A percentile compares a stretch with the other conserved stretches of the same genome.
These are phyloP conservation scores for Nannochloris sp. DNA, from an alignment of 139 green algal genomes.

Conservation along the genomic window DNA sequence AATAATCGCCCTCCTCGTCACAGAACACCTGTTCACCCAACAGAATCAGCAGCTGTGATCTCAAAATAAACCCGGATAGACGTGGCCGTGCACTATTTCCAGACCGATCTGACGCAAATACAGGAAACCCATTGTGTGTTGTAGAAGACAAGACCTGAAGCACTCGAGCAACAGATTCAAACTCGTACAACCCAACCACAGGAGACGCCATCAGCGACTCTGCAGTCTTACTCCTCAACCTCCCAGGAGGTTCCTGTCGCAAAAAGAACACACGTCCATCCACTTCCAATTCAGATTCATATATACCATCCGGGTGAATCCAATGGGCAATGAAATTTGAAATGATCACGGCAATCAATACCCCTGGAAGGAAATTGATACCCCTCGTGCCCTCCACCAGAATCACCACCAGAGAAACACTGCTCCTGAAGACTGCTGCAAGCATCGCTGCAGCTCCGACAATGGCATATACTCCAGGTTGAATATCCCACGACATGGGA, in stretches of 20 bases:
- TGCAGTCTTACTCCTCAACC: constrained; percentile 42
- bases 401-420: constrained; percentile 83
- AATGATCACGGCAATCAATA: constrained; percentile 74
- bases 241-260: constrained; percentile 55
- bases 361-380: constrained; percentile 74
- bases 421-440: constrained; percentile 76
- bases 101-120: constrained; percentile 24
- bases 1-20: constrained; percentile 17
- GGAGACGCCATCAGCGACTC: constrained; percentile 56
- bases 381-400: constrained; percentile 62
- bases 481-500: constrained; percentile 42
- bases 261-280: constrained; percentile 72
- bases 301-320: constrained; percentile 74
- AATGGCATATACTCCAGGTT: constrained; percentile 70
- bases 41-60: constrained; percentile 74
- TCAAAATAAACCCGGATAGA: constrained; percentile 72
- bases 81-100: background rate
- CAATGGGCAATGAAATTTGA: constrained; percentile 71
- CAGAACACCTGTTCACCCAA: constrained; percentile 38
- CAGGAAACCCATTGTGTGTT: constrained; percentile 83
- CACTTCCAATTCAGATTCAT: constrained; percentile 79
- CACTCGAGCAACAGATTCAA: constrained; percentile 54
- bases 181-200: constrained; percentile 42
- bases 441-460: constrained; percentile 71
- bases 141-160: constrained; percentile 50